Conservation (phyloP, 148 eudicot species). For the Pouteria glomerata region DNA sequence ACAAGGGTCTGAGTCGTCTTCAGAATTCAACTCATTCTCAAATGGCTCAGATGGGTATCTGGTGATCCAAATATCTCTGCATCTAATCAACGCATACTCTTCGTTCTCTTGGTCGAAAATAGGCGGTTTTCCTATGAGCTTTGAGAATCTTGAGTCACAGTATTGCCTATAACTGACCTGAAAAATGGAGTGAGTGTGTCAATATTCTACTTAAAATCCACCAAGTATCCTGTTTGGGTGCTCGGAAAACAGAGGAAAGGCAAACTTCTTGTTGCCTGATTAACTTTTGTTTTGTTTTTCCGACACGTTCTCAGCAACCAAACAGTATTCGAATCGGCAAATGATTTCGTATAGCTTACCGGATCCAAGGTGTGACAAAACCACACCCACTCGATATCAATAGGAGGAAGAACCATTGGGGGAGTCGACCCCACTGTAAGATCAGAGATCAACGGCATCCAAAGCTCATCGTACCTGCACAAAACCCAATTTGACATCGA, state of each 20-base stretch:
- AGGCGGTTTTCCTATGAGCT: constrained; percentile 66
- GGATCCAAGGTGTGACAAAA: constrained; percentile 81
- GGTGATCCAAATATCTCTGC: constrained; percentile 68
- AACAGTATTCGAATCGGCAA: background rate
- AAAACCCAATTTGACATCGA: background rate
- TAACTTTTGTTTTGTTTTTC: background rate
- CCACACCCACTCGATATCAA: constrained; percentile 97
- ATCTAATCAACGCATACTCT: constrained; percentile 65
- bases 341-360: constrained; percentile 34
- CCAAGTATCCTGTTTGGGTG: background rate
- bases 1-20: constrained; percentile 2
- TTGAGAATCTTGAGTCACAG: constrained; percentile 65
- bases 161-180: constrained; percentile 67
- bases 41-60: constrained; percentile 75
- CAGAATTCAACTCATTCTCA: constrained; percentile 48
- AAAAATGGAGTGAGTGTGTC: constrained; percentile 13
- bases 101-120: constrained; percentile 79
- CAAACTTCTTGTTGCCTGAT: background rate
- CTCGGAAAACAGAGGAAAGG: background rate
- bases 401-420: constrained; percentile 75
- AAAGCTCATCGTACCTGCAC: constrained; percentile 75
- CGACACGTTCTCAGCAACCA: background rate
- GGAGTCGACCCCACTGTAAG: constrained; percentile 40
- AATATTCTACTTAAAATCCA: background rate
- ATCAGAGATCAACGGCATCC: constrained; percentile 93